Evolutionary conservation across 2,329 filamentous ascomycete genomes (phyloP).

Genomic region (Alternaria conjuncta): DNA sequence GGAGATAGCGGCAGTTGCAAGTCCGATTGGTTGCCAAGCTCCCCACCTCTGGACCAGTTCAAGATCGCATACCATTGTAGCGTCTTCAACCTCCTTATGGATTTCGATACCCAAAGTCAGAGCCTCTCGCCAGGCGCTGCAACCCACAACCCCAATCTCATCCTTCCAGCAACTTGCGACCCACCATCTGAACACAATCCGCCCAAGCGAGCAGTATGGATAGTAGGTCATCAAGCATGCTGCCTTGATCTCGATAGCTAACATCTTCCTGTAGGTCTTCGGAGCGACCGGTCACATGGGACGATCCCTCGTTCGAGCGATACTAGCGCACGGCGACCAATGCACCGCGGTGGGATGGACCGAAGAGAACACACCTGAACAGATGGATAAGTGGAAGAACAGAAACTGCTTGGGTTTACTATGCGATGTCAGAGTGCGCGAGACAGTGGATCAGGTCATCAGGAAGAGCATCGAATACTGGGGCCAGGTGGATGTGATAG

Average conservation of each 20-base stretch:
- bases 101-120: conserved; percentile 45
- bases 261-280: conserved; percentile 66
- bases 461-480: conserved; percentile 75
- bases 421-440: conserved; percentile 85
- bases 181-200: conserved; percentile 76
- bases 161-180: conserved; percentile 84
- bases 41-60: conserved; percentile 31
- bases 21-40: conserved; percentile 39
- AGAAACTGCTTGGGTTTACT: conserved; percentile 76
- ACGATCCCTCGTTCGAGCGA: conserved; percentile 83
- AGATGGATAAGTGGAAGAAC: conserved; percentile 73
- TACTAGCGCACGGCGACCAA: conserved; percentile 78
- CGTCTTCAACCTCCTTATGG: conserved; percentile 32
- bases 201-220: conserved; percentile 81
- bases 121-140: conserved; percentile 47
- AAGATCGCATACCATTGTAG: conserved; percentile 12
- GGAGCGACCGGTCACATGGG: conserved; percentile 98
- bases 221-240: conserved; percentile 62
- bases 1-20: conserved; percentile 25
- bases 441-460: conserved; percentile 77
- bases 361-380: conserved; percentile 74
- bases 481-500: conserved; percentile 84
- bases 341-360: conserved; percentile 87
- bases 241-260: background rate
- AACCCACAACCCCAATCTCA: conserved; percentile 52